Conservation (phyloP, 1,139 yeast genomes). For the Magnusiomyces ingens region DNA sequence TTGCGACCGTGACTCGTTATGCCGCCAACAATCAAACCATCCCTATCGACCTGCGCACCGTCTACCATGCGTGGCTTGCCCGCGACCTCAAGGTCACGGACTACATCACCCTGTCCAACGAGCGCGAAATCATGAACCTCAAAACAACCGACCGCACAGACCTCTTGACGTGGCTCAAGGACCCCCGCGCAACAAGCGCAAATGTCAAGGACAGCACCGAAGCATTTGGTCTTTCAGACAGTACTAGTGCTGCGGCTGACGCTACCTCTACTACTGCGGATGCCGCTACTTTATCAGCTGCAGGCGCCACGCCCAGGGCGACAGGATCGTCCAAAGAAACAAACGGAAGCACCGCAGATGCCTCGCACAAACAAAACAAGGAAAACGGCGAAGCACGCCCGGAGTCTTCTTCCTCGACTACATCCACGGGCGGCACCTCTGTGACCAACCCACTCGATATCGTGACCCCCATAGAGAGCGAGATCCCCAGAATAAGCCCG, state of each 20-base stretch:
- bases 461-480: neutral
- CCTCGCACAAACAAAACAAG: neutral
- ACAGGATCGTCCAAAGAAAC: neutral
- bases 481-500: neutral
- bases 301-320: neutral
- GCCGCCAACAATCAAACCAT: slow-evolving; percentile 1
- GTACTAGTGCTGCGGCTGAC: no score
- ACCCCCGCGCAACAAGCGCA: slow-evolving; percentile 33
- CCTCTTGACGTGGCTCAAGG: slow-evolving; percentile 71
- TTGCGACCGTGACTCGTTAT: slow-evolving; percentile 11
- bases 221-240: slow-evolving; percentile 27
- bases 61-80: slow-evolving; percentile 75
- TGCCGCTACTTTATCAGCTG: neutral
- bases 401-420: neutral
- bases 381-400: neutral
- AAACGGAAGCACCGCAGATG: neutral
- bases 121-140: slow-evolving; percentile 58
- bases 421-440: neutral
- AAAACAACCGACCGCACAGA: slow-evolving; percentile 84
- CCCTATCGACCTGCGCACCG: slow-evolving; percentile 45
- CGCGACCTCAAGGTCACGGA: slow-evolving; percentile 75
- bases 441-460: neutral
- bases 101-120: slow-evolving; percentile 68
- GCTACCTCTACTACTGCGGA: neutral
- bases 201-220: slow-evolving; percentile 7